Evolutionary conservation across 495 filamentous ascomycete genomes (phyloP).

Genomic region (Aspergillus asperescens): DNA sequence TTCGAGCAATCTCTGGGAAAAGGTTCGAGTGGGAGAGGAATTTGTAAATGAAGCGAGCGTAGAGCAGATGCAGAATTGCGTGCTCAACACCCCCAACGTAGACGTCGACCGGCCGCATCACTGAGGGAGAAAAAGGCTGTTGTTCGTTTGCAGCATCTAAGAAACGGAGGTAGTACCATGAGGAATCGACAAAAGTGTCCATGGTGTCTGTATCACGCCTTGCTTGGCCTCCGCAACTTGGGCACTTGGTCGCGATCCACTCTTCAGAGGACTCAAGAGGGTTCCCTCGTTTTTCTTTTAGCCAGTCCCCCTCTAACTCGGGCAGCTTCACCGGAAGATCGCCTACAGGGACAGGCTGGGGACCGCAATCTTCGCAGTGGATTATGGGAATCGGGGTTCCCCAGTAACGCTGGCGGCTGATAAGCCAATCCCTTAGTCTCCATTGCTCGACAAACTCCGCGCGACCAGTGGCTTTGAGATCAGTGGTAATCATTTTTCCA

Average conservation of each 20-base stretch:
- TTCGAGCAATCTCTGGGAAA: conserved; percentile 43
- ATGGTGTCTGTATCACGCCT: conserved; percentile 88
- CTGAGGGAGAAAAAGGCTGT: conserved; percentile 53
- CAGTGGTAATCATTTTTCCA: conserved; percentile 52
- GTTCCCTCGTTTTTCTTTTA: conserved; percentile 66
- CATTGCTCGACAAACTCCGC: conserved; percentile 61
- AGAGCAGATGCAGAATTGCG: conserved; percentile 86
- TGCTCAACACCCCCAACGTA: conserved; percentile 89
- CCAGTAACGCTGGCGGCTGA: conserved; percentile 87
- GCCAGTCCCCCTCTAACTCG: conserved; percentile 60
- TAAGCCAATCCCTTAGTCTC: conserved; percentile 80
- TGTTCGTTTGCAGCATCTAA: conserved; percentile 60
- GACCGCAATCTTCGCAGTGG: conserved; percentile 71
- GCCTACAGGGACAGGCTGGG: conserved; percentile 69
- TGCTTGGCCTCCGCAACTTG: conserved; percentile 62
- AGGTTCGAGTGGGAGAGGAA: conserved; percentile 59
- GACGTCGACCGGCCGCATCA: conserved; percentile 68
- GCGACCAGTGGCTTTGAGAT: conserved; percentile 46
- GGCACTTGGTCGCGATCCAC: conserved; percentile 73
- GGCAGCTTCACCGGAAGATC: conserved; percentile 76
- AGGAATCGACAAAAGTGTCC: conserved; percentile 93
- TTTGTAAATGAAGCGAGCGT: conserved; percentile 86
- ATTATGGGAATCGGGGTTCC: conserved; percentile 86
- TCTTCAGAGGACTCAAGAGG: conserved; percentile 65
- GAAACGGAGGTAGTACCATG: conserved; percentile 87